A percentile compares a stretch with the other conserved stretches of the same genome.
phyloP scores from a whole-genome alignment of 345 rosid species.

The Orychophragmus violaceus region DNA sequence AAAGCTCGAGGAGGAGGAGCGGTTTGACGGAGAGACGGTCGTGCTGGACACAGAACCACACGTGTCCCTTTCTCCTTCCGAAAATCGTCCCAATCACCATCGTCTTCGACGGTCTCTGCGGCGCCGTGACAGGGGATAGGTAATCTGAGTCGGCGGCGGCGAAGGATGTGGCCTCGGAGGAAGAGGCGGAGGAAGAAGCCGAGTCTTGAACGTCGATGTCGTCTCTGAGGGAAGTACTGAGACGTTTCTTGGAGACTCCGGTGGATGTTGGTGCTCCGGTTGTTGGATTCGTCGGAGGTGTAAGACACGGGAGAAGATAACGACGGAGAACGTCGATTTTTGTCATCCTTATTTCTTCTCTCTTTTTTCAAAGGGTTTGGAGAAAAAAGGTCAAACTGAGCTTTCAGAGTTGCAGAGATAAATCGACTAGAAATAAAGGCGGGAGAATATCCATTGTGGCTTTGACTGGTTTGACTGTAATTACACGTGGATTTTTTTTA shows the following conservation, averaged over 20 bases:
- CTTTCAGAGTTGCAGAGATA: slow-evolving; percentile 27
- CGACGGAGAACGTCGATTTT: slow-evolving; percentile 71
- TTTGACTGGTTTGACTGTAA: slow-evolving; percentile 29
- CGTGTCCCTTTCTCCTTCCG: slow-evolving; percentile 76
- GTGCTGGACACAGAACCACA: slow-evolving; percentile 82
- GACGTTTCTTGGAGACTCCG: slow-evolving; percentile 49
- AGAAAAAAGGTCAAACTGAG: slow-evolving; percentile 5
- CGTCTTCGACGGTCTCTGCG: slow-evolving; percentile 60
- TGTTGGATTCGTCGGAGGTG: slow-evolving; percentile 36
- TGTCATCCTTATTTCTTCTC: slow-evolving; percentile 31
- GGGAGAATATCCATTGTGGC: slow-evolving; percentile 28
- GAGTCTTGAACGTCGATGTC: slow-evolving; percentile 39
- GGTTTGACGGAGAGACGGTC: slow-evolving; percentile 69
- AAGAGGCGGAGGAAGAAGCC: slow-evolving; percentile 31
- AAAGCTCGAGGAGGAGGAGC: slow-evolving; percentile 66
- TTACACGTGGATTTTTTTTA: slow-evolving; percentile 3
- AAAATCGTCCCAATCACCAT: slow-evolving; percentile 82
- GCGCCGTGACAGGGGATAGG: slow-evolving; percentile 25
- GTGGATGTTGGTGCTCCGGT: slow-evolving; percentile 24
- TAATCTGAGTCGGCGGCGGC: not conserved
- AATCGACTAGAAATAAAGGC: slow-evolving; percentile 27
- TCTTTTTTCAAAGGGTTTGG: not conserved
- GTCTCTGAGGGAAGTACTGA: slow-evolving; percentile 68
- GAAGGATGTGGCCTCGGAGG: slow-evolving; percentile 17
- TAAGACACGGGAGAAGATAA: slow-evolving; percentile 59